Conservation (phyloP, 441 rosid genomes). For the Aleurites moluccanus region DNA sequence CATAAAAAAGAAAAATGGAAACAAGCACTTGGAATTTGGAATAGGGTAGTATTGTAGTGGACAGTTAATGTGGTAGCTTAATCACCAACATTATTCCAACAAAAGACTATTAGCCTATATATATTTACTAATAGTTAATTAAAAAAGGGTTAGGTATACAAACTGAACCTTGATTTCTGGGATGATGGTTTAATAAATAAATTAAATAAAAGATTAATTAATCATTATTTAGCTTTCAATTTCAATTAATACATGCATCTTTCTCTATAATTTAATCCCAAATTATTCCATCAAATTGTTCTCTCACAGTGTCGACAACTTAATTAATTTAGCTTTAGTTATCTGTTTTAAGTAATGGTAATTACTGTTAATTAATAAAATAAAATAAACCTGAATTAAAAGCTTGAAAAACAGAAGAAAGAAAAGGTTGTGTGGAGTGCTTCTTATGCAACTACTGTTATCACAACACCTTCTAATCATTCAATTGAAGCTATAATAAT, state of each 20-base stretch:
- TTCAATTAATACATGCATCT: background rate
- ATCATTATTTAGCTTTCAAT: slow-evolving; percentile 24
- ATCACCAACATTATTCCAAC: slow-evolving; percentile 25
- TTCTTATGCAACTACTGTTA: slow-evolving; percentile 25
- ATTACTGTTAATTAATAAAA: background rate
- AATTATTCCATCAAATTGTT: slow-evolving; percentile 19
- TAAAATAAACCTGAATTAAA: background rate
- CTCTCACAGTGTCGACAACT: background rate
- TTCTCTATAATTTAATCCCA: slow-evolving; percentile 8
- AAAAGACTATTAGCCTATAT: slow-evolving; percentile 28
- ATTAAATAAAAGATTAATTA: slow-evolving; percentile 3
- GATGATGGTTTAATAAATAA: slow-evolving; percentile 26
- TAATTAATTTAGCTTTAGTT: slow-evolving; percentile 4
- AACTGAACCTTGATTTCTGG: slow-evolving; percentile 58
- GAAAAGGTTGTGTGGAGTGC: background rate
- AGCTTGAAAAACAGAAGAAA: background rate
- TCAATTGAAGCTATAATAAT: slow-evolving; percentile 1
- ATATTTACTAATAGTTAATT: background rate
- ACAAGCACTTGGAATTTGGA: no score
- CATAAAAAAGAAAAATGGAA: no score
- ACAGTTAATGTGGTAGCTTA: background rate
- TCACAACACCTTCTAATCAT: slow-evolving; percentile 32
- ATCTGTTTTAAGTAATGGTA: background rate
- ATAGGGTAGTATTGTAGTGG: background rate
- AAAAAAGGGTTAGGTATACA: slow-evolving; percentile 28